These are phyloP conservation scores for Handroanthus guayacan DNA, from an alignment of 257 asterid species.

Conservation along the genomic window DNA sequence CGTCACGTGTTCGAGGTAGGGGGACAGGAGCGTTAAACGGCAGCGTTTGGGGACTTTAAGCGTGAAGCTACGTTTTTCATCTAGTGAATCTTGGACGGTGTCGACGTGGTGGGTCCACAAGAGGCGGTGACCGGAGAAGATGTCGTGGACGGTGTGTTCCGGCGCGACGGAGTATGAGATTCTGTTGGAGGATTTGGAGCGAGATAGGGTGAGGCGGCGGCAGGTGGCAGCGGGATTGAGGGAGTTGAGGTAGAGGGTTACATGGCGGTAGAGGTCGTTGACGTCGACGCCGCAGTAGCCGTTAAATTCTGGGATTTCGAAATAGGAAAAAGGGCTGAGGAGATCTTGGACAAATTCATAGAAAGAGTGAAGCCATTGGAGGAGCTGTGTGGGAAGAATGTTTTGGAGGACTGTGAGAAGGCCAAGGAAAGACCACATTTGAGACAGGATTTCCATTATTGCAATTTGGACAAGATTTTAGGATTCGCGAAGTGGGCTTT, in stretches of 20 bases:
- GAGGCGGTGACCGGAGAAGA: constrained; percentile 48
- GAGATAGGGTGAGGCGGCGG: constrained; percentile 60
- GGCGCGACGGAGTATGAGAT: constrained; percentile 61
- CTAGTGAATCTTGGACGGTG: constrained; percentile 49
- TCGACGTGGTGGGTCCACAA: constrained; percentile 64
- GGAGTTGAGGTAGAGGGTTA: constrained; percentile 54
- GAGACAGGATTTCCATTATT: constrained; percentile 56
- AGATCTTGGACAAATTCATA: constrained; percentile 56
- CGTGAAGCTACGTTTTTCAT: constrained; percentile 58
- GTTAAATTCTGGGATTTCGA: constrained; percentile 60
- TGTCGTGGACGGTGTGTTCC: constrained; percentile 52
- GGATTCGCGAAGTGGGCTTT: background rate
- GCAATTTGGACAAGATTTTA: background rate
- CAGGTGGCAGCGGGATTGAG: constrained; percentile 53
- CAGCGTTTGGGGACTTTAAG: constrained; percentile 57
- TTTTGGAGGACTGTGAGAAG: constrained; percentile 55
- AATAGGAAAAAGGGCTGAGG: constrained; percentile 54
- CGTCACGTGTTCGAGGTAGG: constrained; percentile 52
- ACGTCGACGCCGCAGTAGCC: constrained; percentile 61
- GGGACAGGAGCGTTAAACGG: constrained; percentile 37
- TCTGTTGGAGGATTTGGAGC: constrained; percentile 51
- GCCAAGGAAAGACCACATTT: constrained; percentile 62
- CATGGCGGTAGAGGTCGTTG: constrained; percentile 70
- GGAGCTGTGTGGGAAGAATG: constrained; percentile 56
- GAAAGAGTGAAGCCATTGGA: constrained; percentile 47